Conservation (phyloP, 495 filamentous ascomycete species). For the Mytilinidion resinicola region DNA sequence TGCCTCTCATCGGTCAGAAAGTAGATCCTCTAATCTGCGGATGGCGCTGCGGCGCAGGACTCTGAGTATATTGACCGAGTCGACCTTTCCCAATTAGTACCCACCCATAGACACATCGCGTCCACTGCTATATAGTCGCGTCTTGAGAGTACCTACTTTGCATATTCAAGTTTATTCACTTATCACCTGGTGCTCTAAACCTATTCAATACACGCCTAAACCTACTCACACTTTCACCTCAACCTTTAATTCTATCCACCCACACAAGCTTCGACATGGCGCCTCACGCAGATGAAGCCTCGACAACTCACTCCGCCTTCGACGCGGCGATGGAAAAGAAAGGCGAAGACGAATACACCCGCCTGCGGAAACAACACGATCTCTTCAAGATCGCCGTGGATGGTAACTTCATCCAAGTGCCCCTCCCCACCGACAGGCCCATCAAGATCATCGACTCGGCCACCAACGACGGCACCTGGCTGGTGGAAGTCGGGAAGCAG, state of each 20-base stretch:
- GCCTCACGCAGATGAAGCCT: neutral
- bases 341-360: conserved; percentile 1
- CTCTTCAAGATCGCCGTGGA: conserved; percentile 5
- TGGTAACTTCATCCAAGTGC: conserved; percentile 5
- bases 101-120: too few relatives aligned
- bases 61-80: too few relatives aligned
- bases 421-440: neutral
- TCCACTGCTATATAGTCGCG: too few relatives aligned
- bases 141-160: too few relatives aligned
- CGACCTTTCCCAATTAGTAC: too few relatives aligned
- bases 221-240: too few relatives aligned
- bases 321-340: neutral
- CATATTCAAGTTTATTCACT: too few relatives aligned
- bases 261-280: neutral
- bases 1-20: too few relatives aligned
- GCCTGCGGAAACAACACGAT: conserved; percentile 6
- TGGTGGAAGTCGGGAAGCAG: conserved; percentile 1
- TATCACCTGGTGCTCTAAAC: too few relatives aligned
- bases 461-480: conserved; percentile 14
- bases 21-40: too few relatives aligned
- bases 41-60: too few relatives aligned
- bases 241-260: neutral
- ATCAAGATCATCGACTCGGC: conserved; percentile 14
- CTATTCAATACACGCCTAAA: too few relatives aligned
- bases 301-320: neutral